Conservation (phyloP, 345 rosid genomes). For the Carallia pectinifolia region DNA sequence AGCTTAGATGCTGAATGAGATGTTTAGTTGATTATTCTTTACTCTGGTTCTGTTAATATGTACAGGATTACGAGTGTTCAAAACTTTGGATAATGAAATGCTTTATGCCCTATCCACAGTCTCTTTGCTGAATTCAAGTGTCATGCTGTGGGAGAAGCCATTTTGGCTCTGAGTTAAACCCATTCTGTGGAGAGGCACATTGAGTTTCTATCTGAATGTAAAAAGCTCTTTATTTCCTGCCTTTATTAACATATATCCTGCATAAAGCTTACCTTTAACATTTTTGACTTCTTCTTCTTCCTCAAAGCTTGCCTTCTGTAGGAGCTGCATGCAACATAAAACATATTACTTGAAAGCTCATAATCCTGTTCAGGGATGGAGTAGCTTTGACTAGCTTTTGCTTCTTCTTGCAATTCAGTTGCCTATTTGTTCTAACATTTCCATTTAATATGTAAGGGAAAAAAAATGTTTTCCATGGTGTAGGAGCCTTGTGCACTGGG, state of each 20-base stretch:
- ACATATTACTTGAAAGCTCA: conserved; percentile 14
- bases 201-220: neutral
- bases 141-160: too few species aligned
- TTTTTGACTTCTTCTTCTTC: conserved; percentile 36
- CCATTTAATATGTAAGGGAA: conserved; percentile 8
- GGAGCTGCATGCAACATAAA: conserved; percentile 47
- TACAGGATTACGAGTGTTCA: too few species aligned
- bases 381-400: neutral
- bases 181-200: neutral
- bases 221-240: neutral
- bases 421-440: neutral
- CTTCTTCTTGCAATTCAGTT: conserved; percentile 7
- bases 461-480: neutral
- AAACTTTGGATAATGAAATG: too few species aligned
- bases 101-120: too few species aligned
- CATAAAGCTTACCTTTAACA: conserved; percentile 41
- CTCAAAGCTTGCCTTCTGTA: conserved; percentile 37
- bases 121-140: too few species aligned
- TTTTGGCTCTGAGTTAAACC: too few species aligned
- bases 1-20: neutral
- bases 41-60: too few species aligned
- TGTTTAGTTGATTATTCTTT: neutral
- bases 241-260: neutral
- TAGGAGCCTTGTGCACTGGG: neutral
- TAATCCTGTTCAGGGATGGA: neutral